Evolutionary conservation across 1,139 yeast species (phyloP), one percentile per base, ranked within the genome.

Genomic region (Blastobotrys serpentis): DNA sequence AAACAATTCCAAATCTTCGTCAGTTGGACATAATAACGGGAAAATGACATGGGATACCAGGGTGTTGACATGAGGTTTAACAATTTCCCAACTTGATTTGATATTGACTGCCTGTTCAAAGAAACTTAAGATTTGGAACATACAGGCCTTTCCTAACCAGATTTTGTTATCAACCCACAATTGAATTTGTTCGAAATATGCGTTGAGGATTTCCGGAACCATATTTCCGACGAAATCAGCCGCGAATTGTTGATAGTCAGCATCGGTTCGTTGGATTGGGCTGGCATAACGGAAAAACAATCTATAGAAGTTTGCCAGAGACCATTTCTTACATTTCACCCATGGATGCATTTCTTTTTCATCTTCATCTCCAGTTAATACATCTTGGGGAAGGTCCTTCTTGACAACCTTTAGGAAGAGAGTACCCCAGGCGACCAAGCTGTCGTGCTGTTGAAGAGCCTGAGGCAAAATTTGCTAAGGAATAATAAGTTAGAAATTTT

Each of bases 241-340:
- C 5, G 73, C 61, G 53, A 68, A 73, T 8, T 57, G 59, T 13
- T 60, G 57, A 50, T 67, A 66, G 22, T 64, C 64, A 3, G 55
- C 47, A n/a, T 56, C 58, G n/a, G 50, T 57, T 3, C 73, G 69
- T 8, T 67, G 60, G 14, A 64, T 50, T 17, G 56, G 60, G 5
- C 83, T 77, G 2, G 86, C 89, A 63, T 86, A 89, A 57, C 95
- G 75, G 49, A 76, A 77, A 61, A 85, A 86, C n/a, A 89, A 66
- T 55, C 95, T 78, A 59, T 76, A 79, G 44, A 90, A 67, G 63
- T 88, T 88, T 30, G 88, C 89, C 60, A 82, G 82, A 0, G 95
- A 80, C 97, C 98, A 90, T 66, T 92, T 92, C 67, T 88, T 86
- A 54, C 92, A 79, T 66, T 88, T 90, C 30, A 76, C 78, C 85